A percentile compares a stretch with the other conserved stretches of the same genome.
Evolutionary conservation across 176 grass and related monocot species (phyloP).

Genomic region (Zoysia pacifica): DNA sequence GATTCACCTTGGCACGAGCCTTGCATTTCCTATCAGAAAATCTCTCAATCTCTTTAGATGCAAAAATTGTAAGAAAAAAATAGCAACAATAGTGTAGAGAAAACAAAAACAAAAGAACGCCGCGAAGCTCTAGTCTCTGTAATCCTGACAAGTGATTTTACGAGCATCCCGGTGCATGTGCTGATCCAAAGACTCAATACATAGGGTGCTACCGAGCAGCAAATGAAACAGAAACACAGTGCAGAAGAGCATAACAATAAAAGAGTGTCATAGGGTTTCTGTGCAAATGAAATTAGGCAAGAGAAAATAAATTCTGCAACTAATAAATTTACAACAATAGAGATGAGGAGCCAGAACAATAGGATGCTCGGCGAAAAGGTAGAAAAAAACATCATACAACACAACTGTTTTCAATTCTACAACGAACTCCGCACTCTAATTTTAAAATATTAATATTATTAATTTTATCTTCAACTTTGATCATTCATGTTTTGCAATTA

Average conservation of each 20-base stretch:
- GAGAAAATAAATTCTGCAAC: neutral
- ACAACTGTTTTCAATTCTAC: neutral
- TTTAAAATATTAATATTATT: too few species aligned
- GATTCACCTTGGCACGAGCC: conserved; percentile 45
- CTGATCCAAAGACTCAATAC: neutral
- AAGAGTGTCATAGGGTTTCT: neutral
- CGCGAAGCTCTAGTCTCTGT: neutral
- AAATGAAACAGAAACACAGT: neutral
- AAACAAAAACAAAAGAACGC: neutral
- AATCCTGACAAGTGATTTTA: neutral
- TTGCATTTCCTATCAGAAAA: conserved; percentile 58
- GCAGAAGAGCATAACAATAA: neutral
- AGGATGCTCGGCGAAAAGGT: neutral
- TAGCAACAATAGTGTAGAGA: neutral
- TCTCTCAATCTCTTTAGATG: conserved; percentile 45
- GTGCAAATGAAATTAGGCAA: neutral
- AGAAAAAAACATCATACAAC: neutral
- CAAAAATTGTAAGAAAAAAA: neutral
- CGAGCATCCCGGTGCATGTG: neutral
- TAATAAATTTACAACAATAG: neutral
- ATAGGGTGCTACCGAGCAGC: conserved; percentile 8
- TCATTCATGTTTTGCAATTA: too few species aligned
- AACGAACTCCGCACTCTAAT: neutral
- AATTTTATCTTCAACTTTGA: too few species aligned
- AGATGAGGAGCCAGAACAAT: neutral